A percentile compares a stretch with the other conserved stretches of the same genome.
phyloP scores from a whole-genome alignment of 495 filamentous ascomycete genomes.

The Neurospora hispaniola region DNA sequence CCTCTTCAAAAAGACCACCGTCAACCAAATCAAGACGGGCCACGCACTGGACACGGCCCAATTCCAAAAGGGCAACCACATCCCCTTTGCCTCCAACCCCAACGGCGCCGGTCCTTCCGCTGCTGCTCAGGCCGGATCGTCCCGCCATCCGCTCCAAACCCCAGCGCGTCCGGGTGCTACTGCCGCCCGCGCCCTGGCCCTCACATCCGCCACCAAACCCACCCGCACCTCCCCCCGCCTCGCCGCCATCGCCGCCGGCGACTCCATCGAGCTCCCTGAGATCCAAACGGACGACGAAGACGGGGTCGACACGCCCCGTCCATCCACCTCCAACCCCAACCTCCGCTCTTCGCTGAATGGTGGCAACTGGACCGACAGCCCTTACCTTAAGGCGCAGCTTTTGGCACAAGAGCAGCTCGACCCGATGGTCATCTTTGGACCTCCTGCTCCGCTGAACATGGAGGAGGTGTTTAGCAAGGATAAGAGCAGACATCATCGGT shows the following conservation, averaged over 20 bases:
- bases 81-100: conserved; percentile 70
- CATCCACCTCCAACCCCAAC: neutral
- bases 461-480: conserved; percentile 87
- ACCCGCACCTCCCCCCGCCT: conserved; percentile 66
- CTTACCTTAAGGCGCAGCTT: conserved; percentile 59
- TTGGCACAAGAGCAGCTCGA: conserved; percentile 71
- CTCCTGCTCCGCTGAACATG: conserved; percentile 74
- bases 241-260: conserved; percentile 65
- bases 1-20: conserved; percentile 39
- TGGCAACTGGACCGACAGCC: conserved; percentile 69
- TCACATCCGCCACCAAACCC: conserved; percentile 39
- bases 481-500: conserved; percentile 71
- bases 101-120: conserved; percentile 33
- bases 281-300: conserved; percentile 83
- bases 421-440: conserved; percentile 81
- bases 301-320: conserved; percentile 39
- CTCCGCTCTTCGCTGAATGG: conserved; percentile 26
- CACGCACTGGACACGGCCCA: conserved; percentile 72
- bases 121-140: neutral
- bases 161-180: conserved; percentile 32
- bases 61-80: conserved; percentile 65
- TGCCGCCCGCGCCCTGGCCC: conserved; percentile 26
- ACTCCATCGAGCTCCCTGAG: conserved; percentile 76
- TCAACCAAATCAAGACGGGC: conserved; percentile 44
- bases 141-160: conserved; percentile 41